Evolutionary conservation across 208 protist species (phyloP).

Genomic region (Leptomonas pyrrhocoris): DNA sequence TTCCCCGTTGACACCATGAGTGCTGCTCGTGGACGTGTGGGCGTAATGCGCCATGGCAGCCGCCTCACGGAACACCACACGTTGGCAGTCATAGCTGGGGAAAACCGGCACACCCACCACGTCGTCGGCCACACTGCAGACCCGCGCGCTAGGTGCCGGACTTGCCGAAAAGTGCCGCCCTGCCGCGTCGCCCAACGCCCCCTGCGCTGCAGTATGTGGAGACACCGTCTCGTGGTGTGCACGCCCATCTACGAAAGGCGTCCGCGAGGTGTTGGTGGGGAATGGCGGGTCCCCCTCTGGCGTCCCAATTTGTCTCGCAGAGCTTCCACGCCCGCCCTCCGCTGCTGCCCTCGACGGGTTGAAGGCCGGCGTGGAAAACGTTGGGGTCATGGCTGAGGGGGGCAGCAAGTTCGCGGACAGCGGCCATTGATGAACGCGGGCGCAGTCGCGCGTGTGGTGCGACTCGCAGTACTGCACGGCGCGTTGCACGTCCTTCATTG

Average conservation of each 20-base stretch:
- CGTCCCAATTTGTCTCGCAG: neutral
- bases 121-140: neutral
- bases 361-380: neutral
- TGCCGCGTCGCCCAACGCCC: neutral
- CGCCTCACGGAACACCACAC: conserved; percentile 7
- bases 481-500: conserved; percentile 37
- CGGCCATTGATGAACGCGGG: conserved; percentile 1
- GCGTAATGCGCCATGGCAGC: conserved; percentile 15
- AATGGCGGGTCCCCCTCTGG: neutral
- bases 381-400: neutral
- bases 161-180: neutral
- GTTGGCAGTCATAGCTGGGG: conserved; percentile 19
- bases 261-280: no score
- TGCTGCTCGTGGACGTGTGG: neutral
- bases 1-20: neutral
- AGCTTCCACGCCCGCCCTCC: neutral
- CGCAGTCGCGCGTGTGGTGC: conserved; percentile 21
- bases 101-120: neutral
- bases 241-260: no score
- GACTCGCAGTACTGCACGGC: conserved; percentile 56
- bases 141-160: neutral
- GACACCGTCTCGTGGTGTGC: no score
- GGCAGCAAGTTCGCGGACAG: neutral
- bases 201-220: no score
- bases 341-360: neutral